Conservation (phyloP, 2,329 filamentous ascomycete species). For the Cylindrodendrum hubeiense region DNA sequence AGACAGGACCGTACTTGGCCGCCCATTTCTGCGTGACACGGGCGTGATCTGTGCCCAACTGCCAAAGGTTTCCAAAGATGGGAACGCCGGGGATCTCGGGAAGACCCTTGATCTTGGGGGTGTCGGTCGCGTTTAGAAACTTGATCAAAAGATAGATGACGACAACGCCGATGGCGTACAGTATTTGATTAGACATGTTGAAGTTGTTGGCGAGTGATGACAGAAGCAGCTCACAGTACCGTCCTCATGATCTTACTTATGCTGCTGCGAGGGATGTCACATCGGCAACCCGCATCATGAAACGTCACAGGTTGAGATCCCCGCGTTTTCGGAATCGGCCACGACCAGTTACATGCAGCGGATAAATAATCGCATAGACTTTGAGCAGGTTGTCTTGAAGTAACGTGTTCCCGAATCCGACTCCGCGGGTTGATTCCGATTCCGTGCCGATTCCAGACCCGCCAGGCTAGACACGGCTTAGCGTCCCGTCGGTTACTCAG, state of each 20-base stretch:
- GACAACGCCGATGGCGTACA: slow-evolving; percentile 16
- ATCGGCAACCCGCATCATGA: no score
- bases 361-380: background rate
- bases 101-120: slow-evolving; percentile 70
- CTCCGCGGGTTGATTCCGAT: slow-evolving; percentile 19
- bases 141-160: slow-evolving; percentile 41
- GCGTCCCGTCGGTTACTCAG: background rate
- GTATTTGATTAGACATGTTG: slow-evolving; percentile 23
- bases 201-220: background rate
- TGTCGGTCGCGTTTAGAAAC: slow-evolving; percentile 63
- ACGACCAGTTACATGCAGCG: background rate
- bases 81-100: slow-evolving; percentile 73
- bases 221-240: background rate
- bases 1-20: slow-evolving; percentile 72
- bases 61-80: slow-evolving; percentile 72
- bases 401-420: slow-evolving; percentile 8
- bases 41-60: slow-evolving; percentile 70
- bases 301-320: background rate
- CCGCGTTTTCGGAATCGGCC: background rate
- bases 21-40: slow-evolving; percentile 67
- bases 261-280: background rate
- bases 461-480: slow-evolving; percentile 4
- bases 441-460: slow-evolving; percentile 21
- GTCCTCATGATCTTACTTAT: background rate
- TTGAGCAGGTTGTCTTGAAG: background rate